Percentiles rank a stretch among this genome's conserved stretches.
Evolutionary conservation across 768 basidiomycete species (phyloP).

Genomic region (Tephrocybe rancida): DNA sequence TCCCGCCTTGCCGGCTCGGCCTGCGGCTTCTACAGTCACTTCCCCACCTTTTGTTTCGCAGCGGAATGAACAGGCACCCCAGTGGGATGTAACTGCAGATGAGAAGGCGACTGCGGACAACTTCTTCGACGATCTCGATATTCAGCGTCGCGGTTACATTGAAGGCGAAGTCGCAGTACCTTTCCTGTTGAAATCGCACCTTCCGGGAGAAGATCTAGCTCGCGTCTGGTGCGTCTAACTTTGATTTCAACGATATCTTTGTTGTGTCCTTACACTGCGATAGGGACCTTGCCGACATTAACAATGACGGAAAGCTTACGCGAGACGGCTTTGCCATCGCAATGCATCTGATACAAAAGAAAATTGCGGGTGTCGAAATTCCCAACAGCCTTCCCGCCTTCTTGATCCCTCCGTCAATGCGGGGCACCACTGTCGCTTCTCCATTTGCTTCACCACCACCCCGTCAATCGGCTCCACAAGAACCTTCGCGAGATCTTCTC

Average conservation of each 20-base stretch:
- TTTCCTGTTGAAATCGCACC: slow-evolving; percentile 90
- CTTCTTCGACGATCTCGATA: slow-evolving; percentile 84
- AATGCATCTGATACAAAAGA: slow-evolving; percentile 89
- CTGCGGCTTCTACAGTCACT: slow-evolving; percentile 22
- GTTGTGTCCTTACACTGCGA: slow-evolving; percentile 8
- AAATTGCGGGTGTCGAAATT: slow-evolving; percentile 77
- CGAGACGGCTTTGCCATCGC: slow-evolving; percentile 96
- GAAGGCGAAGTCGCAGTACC: slow-evolving; percentile 95
- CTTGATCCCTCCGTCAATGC: slow-evolving; percentile 83
- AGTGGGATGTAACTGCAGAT: slow-evolving; percentile 82
- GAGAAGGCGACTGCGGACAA: slow-evolving; percentile 81
- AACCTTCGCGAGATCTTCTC: slow-evolving; percentile 47
- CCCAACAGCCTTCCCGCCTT: slow-evolving; percentile 70
- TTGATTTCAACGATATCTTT: not conserved
- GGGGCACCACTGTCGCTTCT: slow-evolving; percentile 42
- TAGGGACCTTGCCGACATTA: slow-evolving; percentile 94
- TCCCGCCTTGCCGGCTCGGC: slow-evolving; percentile 43
- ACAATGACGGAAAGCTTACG: slow-evolving; percentile 83
- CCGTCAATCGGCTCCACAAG: slow-evolving; percentile 41
- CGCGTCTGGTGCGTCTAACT: slow-evolving; percentile 75
- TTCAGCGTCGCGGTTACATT: slow-evolving; percentile 72
- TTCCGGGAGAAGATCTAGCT: slow-evolving; percentile 84
- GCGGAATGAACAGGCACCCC: slow-evolving; percentile 29
- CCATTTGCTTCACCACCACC: slow-evolving; percentile 37
- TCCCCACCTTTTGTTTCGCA: slow-evolving; percentile 28